These are phyloP conservation scores for Cetraspora pellucida DNA, from an alignment of 192 early-diverging fungal species.

Conservation along the genomic window DNA sequence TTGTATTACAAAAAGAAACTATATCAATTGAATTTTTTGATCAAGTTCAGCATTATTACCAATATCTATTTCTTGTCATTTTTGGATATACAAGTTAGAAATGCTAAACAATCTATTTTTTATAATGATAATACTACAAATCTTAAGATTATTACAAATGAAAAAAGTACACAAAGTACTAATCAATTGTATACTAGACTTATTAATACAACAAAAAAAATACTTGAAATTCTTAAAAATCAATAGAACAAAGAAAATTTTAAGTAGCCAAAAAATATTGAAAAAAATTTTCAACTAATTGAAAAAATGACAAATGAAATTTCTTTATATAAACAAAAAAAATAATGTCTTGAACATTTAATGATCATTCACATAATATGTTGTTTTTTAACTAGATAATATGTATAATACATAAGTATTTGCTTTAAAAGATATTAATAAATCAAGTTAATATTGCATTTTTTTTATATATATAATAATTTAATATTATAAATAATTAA, in stretches of 20 bases:
- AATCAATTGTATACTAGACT: too few relatives aligned
- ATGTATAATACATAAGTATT: too few relatives aligned
- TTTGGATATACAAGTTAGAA: too few relatives aligned
- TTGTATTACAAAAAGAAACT: too few relatives aligned
- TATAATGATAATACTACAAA: background rate
- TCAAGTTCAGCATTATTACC: too few relatives aligned
- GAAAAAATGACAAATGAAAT: constrained; percentile 2
- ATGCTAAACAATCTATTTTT: background rate
- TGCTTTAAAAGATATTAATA: too few relatives aligned
- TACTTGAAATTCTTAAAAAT: constrained; percentile 5
- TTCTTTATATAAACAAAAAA: background rate
- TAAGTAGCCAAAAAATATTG: background rate
- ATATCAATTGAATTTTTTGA: too few relatives aligned
- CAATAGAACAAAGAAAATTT: background rate
- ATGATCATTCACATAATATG: background rate
- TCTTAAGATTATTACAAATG: background rate
- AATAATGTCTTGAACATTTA: background rate
- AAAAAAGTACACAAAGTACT: background rate
- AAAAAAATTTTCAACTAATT: constrained; percentile 10
- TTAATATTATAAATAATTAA: too few relatives aligned
- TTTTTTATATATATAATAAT: too few relatives aligned
- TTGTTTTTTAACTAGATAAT: constrained; percentile 11
- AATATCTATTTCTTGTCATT: too few relatives aligned
- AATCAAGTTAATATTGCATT: too few relatives aligned
- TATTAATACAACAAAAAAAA: too few relatives aligned